Evolutionary conservation across 495 filamentous ascomycete species (phyloP).

Genomic region (Penicillium robsamsonii): DNA sequence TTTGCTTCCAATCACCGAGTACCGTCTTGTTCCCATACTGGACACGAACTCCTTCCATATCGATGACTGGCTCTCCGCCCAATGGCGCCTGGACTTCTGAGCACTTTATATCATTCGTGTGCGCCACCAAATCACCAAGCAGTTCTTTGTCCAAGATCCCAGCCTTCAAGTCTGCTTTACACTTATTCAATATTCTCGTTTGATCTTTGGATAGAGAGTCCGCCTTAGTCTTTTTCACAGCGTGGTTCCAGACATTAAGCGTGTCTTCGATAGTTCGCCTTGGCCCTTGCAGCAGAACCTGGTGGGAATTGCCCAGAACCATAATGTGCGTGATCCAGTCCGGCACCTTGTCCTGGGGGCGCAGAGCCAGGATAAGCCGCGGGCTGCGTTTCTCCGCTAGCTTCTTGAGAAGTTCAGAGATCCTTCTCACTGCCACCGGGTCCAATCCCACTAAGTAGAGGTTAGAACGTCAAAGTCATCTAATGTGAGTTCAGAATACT

Average conservation of each 20-base stretch:
- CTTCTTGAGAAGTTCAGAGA: constrained; percentile 66
- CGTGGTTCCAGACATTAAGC: constrained; percentile 30
- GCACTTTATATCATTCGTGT: neutral
- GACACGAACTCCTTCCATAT: constrained; percentile 81
- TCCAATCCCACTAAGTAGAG: constrained; percentile 72
- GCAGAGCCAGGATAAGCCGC: constrained; percentile 69
- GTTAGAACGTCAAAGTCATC: constrained; percentile 2
- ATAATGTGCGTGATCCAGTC: constrained; percentile 86
- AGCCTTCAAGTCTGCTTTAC: constrained; percentile 17
- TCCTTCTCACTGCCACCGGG: constrained; percentile 65
- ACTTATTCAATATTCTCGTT: constrained; percentile 11
- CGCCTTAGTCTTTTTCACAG: neutral
- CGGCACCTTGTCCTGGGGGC: constrained; percentile 82
- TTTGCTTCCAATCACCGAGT: constrained; percentile 74
- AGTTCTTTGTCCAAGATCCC: constrained; percentile 34
- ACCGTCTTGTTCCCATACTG: constrained; percentile 74
- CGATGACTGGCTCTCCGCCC: constrained; percentile 64
- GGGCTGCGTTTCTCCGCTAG: constrained; percentile 64
- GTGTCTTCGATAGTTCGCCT: constrained; percentile 16
- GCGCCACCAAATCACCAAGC: constrained; percentile 27
- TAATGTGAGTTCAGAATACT: constrained; percentile 17
- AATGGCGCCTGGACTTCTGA: neutral
- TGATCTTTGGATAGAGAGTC: neutral
- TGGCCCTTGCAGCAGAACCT: constrained; percentile 46
- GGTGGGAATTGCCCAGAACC: constrained; percentile 59